Conservation (phyloP, 768 basidiomycete genomes). For the Pleurotus salmoneostramineus region DNA sequence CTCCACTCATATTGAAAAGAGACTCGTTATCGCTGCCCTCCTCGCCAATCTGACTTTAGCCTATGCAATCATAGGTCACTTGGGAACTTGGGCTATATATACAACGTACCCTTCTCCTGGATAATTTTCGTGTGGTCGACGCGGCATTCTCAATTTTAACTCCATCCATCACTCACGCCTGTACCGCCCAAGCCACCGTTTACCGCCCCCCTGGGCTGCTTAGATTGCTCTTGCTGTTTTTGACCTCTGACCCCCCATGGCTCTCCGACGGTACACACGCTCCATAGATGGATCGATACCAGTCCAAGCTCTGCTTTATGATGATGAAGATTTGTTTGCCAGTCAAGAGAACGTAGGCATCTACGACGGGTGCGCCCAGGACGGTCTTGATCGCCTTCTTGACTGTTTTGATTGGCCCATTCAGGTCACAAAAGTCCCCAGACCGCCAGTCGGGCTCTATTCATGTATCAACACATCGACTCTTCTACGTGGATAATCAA, state of each 20-base stretch:
- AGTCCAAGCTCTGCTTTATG: slow-evolving; percentile 69
- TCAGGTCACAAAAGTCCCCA: slow-evolving; percentile 78
- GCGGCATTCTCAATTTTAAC: not conserved
- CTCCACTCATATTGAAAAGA: no score
- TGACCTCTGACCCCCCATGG: slow-evolving; percentile 33
- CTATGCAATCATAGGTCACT: not conserved
- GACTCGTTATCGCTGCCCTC: no score
- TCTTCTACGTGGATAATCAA: slow-evolving; percentile 71
- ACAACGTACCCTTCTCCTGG: slow-evolving; percentile 4
- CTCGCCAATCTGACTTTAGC: not conserved
- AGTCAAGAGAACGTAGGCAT: slow-evolving; percentile 82
- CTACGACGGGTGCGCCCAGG: slow-evolving; percentile 75
- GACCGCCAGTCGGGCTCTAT: slow-evolving; percentile 73
- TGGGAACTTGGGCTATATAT: not conserved
- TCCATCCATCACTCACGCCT: slow-evolving; percentile 4
- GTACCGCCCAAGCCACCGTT: not conserved
- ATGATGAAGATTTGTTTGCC: slow-evolving; percentile 73
- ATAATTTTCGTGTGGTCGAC: not conserved
- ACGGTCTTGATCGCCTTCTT: not conserved
- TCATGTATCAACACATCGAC: slow-evolving; percentile 75
- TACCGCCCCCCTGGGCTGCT: not conserved
- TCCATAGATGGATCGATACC: slow-evolving; percentile 76
- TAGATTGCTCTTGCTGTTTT: not conserved
- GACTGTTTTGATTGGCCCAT: slow-evolving; percentile 13
- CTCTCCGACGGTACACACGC: slow-evolving; percentile 50